Evolutionary conservation across 257 asterid species (phyloP).

Genomic region (Solanum chilense): DNA sequence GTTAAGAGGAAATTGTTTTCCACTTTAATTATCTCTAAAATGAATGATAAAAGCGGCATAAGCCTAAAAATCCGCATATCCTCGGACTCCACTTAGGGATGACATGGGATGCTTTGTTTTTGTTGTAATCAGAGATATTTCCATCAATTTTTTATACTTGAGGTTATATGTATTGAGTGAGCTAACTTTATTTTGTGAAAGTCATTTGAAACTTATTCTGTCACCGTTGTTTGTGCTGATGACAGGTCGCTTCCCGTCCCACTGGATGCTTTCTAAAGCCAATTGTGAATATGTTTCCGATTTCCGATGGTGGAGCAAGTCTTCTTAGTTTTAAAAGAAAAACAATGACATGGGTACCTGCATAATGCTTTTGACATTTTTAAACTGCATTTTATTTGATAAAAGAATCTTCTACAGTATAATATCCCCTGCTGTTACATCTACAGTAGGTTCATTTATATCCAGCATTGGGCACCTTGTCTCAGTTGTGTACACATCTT

Average conservation of each 20-base stretch:
- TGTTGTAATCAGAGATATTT: not conserved
- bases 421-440: not conserved
- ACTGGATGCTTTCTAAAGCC: slow-evolving; percentile 89
- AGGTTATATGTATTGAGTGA: not conserved
- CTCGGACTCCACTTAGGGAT: not conserved
- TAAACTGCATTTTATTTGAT: not conserved
- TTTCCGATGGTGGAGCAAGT: slow-evolving; percentile 84
- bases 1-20: not conserved
- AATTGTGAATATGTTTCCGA: slow-evolving; percentile 72
- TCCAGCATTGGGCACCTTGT: not conserved
- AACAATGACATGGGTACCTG: slow-evolving; percentile 77
- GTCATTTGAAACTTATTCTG: not conserved
- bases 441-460: not conserved
- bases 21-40: not conserved
- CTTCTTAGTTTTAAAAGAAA: slow-evolving; percentile 83
- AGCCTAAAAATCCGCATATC: not conserved
- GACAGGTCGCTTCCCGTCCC: slow-evolving; percentile 88
- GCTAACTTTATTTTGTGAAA: not conserved
- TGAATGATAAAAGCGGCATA: not conserved
- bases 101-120: not conserved
- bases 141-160: not conserved
- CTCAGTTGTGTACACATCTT: not conserved
- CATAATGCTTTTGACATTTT: not conserved
- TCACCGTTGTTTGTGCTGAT: slow-evolving; percentile 8
- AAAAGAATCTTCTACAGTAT: not conserved